Evolutionary conservation across 2,329 filamentous ascomycete species (phyloP).

Genomic region (Neoarthrinium moseri): DNA sequence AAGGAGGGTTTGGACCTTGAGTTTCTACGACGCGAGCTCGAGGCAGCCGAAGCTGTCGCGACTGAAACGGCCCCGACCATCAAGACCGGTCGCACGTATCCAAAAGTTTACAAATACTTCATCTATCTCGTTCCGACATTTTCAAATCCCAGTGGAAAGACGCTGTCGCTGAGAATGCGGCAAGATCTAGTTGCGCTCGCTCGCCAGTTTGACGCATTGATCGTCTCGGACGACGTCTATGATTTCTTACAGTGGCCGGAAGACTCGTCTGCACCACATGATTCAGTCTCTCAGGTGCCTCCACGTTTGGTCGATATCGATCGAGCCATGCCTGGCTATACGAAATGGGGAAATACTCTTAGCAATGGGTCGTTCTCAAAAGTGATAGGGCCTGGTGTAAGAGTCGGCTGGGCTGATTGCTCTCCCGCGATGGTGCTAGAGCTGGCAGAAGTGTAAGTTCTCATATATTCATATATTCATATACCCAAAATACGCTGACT

Average conservation of each 20-base stretch:
- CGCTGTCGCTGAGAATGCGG: constrained; percentile 59
- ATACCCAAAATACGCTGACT: background rate
- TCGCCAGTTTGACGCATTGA: constrained; percentile 60
- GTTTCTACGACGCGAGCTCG: constrained; percentile 47
- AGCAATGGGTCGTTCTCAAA: constrained; percentile 69
- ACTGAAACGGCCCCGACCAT: constrained; percentile 20
- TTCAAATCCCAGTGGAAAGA: constrained; percentile 65
- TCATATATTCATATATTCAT: background rate
- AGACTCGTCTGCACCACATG: background rate
- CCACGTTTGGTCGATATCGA: constrained; percentile 61
- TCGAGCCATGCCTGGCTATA: constrained; percentile 50
- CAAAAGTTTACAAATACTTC: constrained; percentile 40
- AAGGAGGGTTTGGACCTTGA: constrained; percentile 61
- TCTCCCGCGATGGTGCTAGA: constrained; percentile 53
- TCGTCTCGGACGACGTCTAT: constrained; percentile 72
- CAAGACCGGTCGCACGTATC: constrained; percentile 52
- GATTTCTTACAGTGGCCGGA: constrained; percentile 63
- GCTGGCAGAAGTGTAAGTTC: constrained; percentile 55
- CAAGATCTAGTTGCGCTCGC: constrained; percentile 58
- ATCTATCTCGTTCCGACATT: constrained; percentile 71
- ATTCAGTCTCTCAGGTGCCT: constrained; percentile 27
- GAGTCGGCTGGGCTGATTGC: constrained; percentile 55
- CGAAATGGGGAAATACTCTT: constrained; percentile 61
- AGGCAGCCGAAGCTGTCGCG: constrained; percentile 11
- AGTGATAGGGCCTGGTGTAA: constrained; percentile 58